Evolutionary conservation across 345 rosid genomes (phyloP), one percentile per base, ranked within the genome.

Genomic region (Aurinia saxatilis): DNA sequence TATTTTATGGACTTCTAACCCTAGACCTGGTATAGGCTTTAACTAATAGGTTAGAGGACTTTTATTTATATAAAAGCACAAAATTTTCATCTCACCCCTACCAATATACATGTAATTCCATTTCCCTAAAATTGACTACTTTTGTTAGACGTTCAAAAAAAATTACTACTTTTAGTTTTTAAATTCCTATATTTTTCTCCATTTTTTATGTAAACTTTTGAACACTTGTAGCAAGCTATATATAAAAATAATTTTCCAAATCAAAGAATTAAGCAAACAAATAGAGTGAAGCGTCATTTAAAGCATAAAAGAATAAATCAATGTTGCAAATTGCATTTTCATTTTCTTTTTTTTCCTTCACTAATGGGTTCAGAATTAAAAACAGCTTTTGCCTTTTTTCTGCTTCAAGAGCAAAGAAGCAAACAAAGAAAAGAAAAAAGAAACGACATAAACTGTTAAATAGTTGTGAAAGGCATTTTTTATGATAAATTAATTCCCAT

Each of bases 361-460:
- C 42, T 11, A 3, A 54, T 54, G 17, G 16, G 44, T 35, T 36
- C 57, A 51, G 44, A 54, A 54, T 19, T 17, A 12, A 54, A 54
- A 54, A 37, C 59, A 54, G 45, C 59, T 54, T 54, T 54, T 7
- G 31, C 17, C 29, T 54, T 36, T 52, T 34, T 50, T 29, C 13
- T 14, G 54, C 12, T 14, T 29, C 40, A 38, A 51, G n/a, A 51
- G 14, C 57, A 51, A 51, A 31, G 57, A 51, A 33, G 27, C 57
- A 51, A 33, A 16, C 25, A 51, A 31, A 51, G 33, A 16, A 8
- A 51, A 14, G 40, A 33, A 38, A 38, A 21, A 14, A 40, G 58
- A 62, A 63, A 70, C 60, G 63, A 70, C 74, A 63, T 57, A 48
- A n/a, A 63, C 69, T 53, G 63, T 70, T 56, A 56, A 56, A 35